Evolutionary conservation across 441 rosid genomes (phyloP).

Genomic region (Adansonia grandidieri): DNA sequence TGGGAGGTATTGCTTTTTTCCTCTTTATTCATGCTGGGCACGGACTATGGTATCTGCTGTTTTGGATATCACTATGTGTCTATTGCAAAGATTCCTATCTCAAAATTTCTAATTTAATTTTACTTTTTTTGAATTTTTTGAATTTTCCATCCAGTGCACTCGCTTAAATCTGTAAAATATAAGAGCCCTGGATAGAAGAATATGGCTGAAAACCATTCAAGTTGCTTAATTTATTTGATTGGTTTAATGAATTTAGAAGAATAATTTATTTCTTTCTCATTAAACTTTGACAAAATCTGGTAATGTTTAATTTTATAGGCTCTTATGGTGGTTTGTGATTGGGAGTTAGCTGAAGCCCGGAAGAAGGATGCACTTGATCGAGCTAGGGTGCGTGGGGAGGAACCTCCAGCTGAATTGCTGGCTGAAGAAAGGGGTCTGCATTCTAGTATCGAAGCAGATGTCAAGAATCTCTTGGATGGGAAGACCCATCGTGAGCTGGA

Average conservation of each 20-base stretch:
- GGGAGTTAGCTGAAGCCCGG: conserved; percentile 95
- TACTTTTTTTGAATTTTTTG: not conserved
- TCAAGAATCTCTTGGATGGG: conserved; percentile 73
- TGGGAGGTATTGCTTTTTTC: conserved; percentile 73
- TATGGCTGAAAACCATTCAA: not conserved
- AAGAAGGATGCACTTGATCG: conserved; percentile 88
- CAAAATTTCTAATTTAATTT: not conserved
- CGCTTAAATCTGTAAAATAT: not conserved
- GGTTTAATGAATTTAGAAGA: not conserved
- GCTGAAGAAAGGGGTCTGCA: conserved; percentile 94
- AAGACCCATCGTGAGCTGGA: conserved; percentile 75
- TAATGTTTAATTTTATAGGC: conserved; percentile 55
- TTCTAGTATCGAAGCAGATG: conserved; percentile 83
- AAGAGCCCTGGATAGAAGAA: not conserved
- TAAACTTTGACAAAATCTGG: conserved; percentile 4
- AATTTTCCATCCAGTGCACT: not conserved
- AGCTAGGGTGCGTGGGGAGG: conserved; percentile 93
- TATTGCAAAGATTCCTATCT: not conserved
- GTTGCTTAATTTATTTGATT: not conserved
- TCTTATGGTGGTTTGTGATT: conserved; percentile 80
- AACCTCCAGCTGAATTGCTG: conserved; percentile 89
- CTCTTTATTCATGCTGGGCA: not conserved
- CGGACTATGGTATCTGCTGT: not conserved
- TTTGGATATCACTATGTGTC: not conserved
- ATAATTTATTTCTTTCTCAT: not conserved